phyloP scores from a whole-genome alignment of 1,284 basidiomycete species.

The Athelia psychrophila region DNA sequence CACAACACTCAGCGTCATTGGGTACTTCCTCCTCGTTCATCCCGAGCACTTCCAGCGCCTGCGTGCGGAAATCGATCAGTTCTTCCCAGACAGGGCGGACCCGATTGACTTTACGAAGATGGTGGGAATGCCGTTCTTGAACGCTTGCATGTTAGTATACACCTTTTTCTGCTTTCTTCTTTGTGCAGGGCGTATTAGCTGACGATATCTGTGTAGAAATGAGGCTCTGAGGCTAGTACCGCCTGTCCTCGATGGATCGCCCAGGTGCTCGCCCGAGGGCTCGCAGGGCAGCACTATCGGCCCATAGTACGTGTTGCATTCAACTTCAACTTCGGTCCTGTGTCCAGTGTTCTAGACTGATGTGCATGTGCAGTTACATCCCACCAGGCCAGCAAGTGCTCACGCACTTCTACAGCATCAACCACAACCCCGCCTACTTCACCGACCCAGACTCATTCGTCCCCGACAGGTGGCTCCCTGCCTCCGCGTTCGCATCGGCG shows the following conservation, averaged over 20 bases:
- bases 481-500: constrained; percentile 19
- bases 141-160: constrained; percentile 28
- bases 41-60: constrained; percentile 1
- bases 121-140: constrained; percentile 24
- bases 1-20: constrained; percentile 4
- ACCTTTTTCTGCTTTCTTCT: too few species aligned
- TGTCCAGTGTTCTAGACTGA: neutral
- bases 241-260: constrained; percentile 12
- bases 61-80: constrained; percentile 8
- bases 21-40: constrained; percentile 8
- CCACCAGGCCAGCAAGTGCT: neutral
- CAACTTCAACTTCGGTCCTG: too few species aligned
- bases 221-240: constrained; percentile 17
- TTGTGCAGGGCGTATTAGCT: neutral
- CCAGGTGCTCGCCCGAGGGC: neutral
- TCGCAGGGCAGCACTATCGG: neutral
- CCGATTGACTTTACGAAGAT: constrained; percentile 17
- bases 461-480: constrained; percentile 35
- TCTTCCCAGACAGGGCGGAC: constrained; percentile 22
- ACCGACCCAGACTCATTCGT: constrained; percentile 27
- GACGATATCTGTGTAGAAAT: constrained; percentile 10
- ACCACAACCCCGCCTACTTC: constrained; percentile 10
- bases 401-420: constrained; percentile 1
- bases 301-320: neutral
- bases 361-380: neutral